A percentile compares a stretch with the other conserved stretches of the same genome.
Evolutionary conservation across 225 moss, liverwort and hornwort species (phyloP).

Genomic region (Sphagnum contortum): DNA sequence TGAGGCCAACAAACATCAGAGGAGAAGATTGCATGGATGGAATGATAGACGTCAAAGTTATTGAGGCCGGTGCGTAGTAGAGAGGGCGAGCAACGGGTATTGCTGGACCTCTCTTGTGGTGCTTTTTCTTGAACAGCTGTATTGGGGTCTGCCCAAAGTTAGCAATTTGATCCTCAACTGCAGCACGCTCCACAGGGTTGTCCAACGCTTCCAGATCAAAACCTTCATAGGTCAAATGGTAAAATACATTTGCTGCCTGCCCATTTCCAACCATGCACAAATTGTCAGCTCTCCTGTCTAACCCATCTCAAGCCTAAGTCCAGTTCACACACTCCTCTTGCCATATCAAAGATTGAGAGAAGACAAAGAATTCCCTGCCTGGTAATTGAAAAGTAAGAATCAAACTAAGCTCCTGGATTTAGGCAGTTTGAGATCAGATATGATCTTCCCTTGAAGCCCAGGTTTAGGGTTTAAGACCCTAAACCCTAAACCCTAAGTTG

Average conservation of each 20-base stretch:
- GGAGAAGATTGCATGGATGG: slow-evolving; percentile 8
- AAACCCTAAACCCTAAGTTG: no score
- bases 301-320: no score
- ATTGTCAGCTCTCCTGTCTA: no score
- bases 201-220: slow-evolving; percentile 32
- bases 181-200: slow-evolving; percentile 19
- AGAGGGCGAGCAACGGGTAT: slow-evolving; percentile 30
- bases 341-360: no score
- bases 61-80: slow-evolving; percentile 34
- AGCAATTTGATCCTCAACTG: slow-evolving; percentile 38
- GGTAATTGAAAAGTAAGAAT: no score
- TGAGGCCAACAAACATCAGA: slow-evolving; percentile 16
- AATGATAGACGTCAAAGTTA: slow-evolving; percentile 19
- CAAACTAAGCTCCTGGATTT: no score
- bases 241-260: slow-evolving; percentile 39
- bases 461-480: no score
- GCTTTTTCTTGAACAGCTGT: slow-evolving; percentile 27
- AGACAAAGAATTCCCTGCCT: no score
- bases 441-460: no score
- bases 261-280: no score
- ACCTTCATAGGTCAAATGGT: slow-evolving; percentile 36
- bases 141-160: slow-evolving; percentile 40
- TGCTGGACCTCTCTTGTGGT: slow-evolving; percentile 26
- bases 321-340: no score
- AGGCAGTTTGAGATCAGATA: no score